These are phyloP conservation scores for Kitagawia praeruptora DNA, from an alignment of 129 eudicot species.

Conservation along the genomic window DNA sequence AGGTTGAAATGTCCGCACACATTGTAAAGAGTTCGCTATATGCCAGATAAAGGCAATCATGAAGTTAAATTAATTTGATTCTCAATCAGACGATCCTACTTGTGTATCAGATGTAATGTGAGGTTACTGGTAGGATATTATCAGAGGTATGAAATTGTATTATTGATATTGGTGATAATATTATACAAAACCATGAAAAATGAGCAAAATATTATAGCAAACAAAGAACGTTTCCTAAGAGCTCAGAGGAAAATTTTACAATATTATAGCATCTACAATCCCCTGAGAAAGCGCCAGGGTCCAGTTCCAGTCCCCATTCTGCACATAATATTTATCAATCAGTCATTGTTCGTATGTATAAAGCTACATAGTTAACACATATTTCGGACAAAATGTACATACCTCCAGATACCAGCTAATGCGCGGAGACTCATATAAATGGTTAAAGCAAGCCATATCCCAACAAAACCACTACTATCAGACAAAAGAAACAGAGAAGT, in stretches of 20 bases:
- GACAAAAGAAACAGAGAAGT: conserved; percentile 44
- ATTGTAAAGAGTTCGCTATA: too few species aligned
- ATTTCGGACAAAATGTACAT: background rate
- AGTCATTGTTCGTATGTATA: background rate
- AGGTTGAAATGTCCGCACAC: too few species aligned
- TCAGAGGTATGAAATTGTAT: background rate
- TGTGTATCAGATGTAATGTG: too few species aligned
- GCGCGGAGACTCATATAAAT: conserved; percentile 68
- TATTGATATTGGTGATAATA: too few species aligned
- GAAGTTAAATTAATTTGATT: too few species aligned
- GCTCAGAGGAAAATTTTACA: background rate
- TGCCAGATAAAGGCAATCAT: too few species aligned
- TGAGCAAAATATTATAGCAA: background rate
- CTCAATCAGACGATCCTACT: too few species aligned
- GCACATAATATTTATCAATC: conserved; percentile 12
- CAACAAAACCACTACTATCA: conserved; percentile 48
- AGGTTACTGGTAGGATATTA: background rate
- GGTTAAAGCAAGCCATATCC: conserved; percentile 79
- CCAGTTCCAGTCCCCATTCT: conserved; percentile 85
- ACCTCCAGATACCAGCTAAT: conserved; percentile 85
- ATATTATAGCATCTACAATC: background rate
- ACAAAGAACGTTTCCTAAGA: background rate
- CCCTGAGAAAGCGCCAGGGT: conserved; percentile 60
- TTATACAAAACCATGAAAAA: background rate
- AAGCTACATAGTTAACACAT: background rate